These are phyloP conservation scores for Phytopythium ostracodes DNA, from an alignment of 352 stramenopile genomes.

Conservation along the genomic window DNA sequence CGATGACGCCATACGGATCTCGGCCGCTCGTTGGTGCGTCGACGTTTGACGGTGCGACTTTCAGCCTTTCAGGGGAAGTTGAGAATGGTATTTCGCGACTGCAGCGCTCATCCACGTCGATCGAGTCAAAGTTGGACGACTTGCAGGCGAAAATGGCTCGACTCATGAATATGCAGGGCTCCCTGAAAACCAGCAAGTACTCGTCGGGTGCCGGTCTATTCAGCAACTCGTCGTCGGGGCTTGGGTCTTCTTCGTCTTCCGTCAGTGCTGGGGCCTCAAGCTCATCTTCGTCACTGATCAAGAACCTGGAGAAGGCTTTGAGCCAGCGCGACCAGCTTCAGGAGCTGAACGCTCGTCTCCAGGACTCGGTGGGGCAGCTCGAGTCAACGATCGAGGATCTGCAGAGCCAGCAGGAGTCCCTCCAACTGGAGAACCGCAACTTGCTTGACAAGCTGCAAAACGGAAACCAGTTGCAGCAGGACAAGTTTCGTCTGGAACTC, in stretches of 20 bases:
- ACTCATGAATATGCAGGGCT: conserved; percentile 53
- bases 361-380: conserved; percentile 45
- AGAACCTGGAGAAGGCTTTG: conserved; percentile 75
- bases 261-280: conserved; percentile 5
- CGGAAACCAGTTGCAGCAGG: conserved; percentile 60
- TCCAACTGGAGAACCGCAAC: conserved; percentile 66
- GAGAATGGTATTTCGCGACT: conserved; percentile 67
- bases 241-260: conserved; percentile 30
- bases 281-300: conserved; percentile 44
- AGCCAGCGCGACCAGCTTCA: conserved; percentile 63
- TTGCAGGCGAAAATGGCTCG: conserved; percentile 81
- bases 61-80: conserved; percentile 24
- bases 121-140: conserved; percentile 69
- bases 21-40: conserved; percentile 11
- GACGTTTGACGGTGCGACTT: not conserved
- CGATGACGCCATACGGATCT: conserved; percentile 24
- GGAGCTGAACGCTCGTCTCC: conserved; percentile 40
- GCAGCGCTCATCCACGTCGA: conserved; percentile 71
- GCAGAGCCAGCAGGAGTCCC: conserved; percentile 48
- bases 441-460: conserved; percentile 68
- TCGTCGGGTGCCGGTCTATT: conserved; percentile 7
- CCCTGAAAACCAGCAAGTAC: conserved; percentile 46
- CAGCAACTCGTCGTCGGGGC: conserved; percentile 20
- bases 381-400: conserved; percentile 58
- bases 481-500: conserved; percentile 67